Base-by-base conservation (phyloP, 2,329 filamentous ascomycete genomes). In the Helicocarpus griseus region DNA sequence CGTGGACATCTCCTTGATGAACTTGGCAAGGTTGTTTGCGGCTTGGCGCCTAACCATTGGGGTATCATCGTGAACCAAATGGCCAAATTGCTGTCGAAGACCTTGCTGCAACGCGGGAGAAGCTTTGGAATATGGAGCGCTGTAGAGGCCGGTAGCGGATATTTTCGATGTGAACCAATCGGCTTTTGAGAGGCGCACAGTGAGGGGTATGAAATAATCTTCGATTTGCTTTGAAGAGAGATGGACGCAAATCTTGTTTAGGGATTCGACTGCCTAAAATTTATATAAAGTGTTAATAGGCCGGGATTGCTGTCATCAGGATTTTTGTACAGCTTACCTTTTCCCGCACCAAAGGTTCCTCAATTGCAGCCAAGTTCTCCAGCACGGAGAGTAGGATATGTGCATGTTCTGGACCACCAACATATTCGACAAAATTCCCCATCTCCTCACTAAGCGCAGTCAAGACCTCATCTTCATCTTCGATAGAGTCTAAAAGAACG, bases 101-200 rank as follows among this genome's bases (percentile, higher is more conserved):
- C 85, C 85, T 73, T 95, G 89, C 74, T 98, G 93, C 60, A 90
- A 82, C n/a, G 83, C 79, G 48, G 85, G 80, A 51, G 89, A 86
- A 54, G 93, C 89, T 77, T 94, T 95, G 64, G 84, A 86, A 77
- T 98, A 98, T 58, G 93, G 91, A 46, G 84, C 82, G 68, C 87
- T 93, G 76, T 91, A 98, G 57, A 98, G 85, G 57, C 93, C 93
- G 58, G 91, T 95, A 56, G 91, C 93, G 29, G 93, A 98, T 58
- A 98, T 93, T 76, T 97, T 98, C 58, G 93, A 97, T 53, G 93
- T 98, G 73, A 98, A 98, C 93, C 93, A 98, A 74, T 98, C 93
- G 73, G 93, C 93, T 80, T 97, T 98, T 59, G 93, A 94, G 56
- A 98, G 87, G 67, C 93, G 89, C 65, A 95, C 82, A 54, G 90